Percentiles rank a stretch among this genome's conserved stretches.
These are phyloP conservation scores for Rhizopus arrhizus DNA, from an alignment of 371 early-diverging fungal genomes.

Conservation along the genomic window DNA sequence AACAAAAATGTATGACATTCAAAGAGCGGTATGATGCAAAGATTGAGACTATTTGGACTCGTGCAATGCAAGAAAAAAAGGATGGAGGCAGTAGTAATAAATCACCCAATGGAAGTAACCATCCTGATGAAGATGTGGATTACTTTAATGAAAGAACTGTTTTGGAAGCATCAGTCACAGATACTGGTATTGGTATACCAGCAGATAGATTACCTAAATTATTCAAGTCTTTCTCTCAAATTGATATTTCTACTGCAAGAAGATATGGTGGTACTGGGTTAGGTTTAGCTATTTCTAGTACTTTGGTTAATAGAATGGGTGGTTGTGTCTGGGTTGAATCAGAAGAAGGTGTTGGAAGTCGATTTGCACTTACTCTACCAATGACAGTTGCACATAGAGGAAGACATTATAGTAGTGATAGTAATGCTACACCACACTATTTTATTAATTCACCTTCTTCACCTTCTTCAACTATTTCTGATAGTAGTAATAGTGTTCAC, in stretches of 20 bases:
- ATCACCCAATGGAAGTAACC: not conserved
- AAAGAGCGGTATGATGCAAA: constrained; percentile 65
- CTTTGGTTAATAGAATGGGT: constrained; percentile 62
- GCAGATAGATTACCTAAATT: constrained; percentile 59
- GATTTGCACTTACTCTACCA: constrained; percentile 61
- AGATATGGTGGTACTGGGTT: constrained; percentile 63
- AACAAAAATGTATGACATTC: constrained; percentile 47
- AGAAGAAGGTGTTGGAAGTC: constrained; percentile 53
- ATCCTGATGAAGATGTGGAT: constrained; percentile 18
- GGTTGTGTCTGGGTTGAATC: constrained; percentile 67
- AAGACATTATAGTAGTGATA: constrained; percentile 22
- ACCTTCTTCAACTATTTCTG: constrained; percentile 41
- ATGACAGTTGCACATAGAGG: constrained; percentile 42
- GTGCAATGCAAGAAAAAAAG: constrained; percentile 24
- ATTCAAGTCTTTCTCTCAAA: constrained; percentile 63
- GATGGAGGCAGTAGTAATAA: constrained; percentile 3
- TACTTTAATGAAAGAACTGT: constrained; percentile 46
- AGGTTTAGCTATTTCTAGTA: constrained; percentile 61
- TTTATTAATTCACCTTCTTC: constrained; percentile 41
- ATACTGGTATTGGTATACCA: constrained; percentile 64
- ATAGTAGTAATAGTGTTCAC: constrained; percentile 37
- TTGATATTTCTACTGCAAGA: constrained; percentile 61
- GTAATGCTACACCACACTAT: constrained; percentile 22
- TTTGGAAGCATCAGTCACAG: constrained; percentile 59
- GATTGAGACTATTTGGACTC: constrained; percentile 45